A percentile compares a stretch with the other conserved stretches of the same genome.
Evolutionary conservation across 2,329 filamentous ascomycete species (phyloP).

Genomic region (Botrytis hyacinthi): DNA sequence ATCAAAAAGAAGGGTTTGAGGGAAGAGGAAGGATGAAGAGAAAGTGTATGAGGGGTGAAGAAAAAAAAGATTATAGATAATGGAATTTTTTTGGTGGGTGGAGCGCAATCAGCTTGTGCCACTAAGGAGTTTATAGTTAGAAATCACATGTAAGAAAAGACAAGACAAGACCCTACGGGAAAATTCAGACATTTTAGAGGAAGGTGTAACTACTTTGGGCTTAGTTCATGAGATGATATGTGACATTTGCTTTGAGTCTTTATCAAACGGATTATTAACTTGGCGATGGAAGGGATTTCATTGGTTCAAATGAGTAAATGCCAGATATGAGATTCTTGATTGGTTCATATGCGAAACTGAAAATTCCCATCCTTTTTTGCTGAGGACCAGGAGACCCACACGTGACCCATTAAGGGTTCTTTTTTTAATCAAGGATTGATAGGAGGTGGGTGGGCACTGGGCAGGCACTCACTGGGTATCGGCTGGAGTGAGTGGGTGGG

Average conservation of each 20-base stretch:
- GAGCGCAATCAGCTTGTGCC: background rate
- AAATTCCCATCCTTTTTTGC: slow-evolving; percentile 1
- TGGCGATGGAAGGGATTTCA: background rate
- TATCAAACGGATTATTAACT: background rate
- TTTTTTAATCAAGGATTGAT: background rate
- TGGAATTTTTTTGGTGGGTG: background rate
- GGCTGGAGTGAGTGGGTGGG: background rate
- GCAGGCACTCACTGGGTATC: no score
- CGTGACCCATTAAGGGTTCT: background rate
- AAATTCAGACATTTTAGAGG: background rate
- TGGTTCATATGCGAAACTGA: slow-evolving; percentile 13
- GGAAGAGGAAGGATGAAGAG: slow-evolving; percentile 19
- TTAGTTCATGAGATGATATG: background rate
- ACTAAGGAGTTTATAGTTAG: background rate
- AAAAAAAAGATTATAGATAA: slow-evolving; percentile 20
- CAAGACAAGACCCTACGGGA: background rate
- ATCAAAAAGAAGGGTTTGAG: slow-evolving; percentile 24
- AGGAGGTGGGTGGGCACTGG: background rate
- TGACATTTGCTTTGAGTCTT: background rate
- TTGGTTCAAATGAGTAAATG: background rate
- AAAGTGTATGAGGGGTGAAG: background rate
- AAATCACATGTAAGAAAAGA: slow-evolving; percentile 5
- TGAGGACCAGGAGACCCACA: background rate
- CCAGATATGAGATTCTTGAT: background rate
- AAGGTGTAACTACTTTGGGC: background rate